A percentile compares a stretch with the other conserved stretches of the same genome.
These are phyloP conservation scores for Euptelea pleiosperma DNA, from an alignment of 164 flowering plant genomes.

Conservation along the genomic window DNA sequence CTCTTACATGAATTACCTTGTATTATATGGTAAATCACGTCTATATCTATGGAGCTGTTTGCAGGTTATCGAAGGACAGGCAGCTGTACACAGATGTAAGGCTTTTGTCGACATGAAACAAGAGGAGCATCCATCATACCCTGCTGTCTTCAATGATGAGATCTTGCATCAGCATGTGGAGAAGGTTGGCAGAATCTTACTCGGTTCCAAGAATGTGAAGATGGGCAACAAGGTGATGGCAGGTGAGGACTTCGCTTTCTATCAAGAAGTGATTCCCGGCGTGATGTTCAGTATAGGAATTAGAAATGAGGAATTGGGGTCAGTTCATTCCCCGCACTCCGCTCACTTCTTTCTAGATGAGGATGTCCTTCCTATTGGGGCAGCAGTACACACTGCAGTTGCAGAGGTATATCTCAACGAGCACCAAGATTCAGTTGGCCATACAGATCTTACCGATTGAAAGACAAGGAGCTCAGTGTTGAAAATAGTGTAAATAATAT, in stretches of 20 bases:
- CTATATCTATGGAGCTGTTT: slow-evolving; percentile 8
- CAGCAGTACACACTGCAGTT: slow-evolving; percentile 63
- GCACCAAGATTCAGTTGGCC: slow-evolving; percentile 23
- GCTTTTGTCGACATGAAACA: slow-evolving; percentile 46
- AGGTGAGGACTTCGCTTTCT: slow-evolving; percentile 88
- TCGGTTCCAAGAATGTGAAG: slow-evolving; percentile 57
- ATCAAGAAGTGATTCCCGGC: slow-evolving; percentile 70
- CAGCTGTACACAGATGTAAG: slow-evolving; percentile 61
- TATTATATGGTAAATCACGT: no score
- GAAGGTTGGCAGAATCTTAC: slow-evolving; percentile 44
- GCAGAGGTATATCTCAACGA: slow-evolving; percentile 64
- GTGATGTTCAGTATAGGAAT: slow-evolving; percentile 64
- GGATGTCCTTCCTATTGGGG: slow-evolving; percentile 79
- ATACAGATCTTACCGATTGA: not conserved
- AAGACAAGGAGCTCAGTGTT: no score
- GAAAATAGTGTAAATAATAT: no score
- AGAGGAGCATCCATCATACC: slow-evolving; percentile 44
- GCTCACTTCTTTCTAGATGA: slow-evolving; percentile 83
- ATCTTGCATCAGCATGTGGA: slow-evolving; percentile 43
- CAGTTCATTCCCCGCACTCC: slow-evolving; percentile 67
- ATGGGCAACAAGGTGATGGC: slow-evolving; percentile 57
- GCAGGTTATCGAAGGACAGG: slow-evolving; percentile 71
- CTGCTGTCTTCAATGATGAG: slow-evolving; percentile 64
- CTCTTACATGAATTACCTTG: not conserved
- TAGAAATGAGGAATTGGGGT: slow-evolving; percentile 58